A percentile compares a stretch with the other conserved stretches of the same genome.
These are phyloP conservation scores for Xylariaceae sp. DNA, from an alignment of 2,329 filamentous ascomycete species.

Conservation along the genomic window DNA sequence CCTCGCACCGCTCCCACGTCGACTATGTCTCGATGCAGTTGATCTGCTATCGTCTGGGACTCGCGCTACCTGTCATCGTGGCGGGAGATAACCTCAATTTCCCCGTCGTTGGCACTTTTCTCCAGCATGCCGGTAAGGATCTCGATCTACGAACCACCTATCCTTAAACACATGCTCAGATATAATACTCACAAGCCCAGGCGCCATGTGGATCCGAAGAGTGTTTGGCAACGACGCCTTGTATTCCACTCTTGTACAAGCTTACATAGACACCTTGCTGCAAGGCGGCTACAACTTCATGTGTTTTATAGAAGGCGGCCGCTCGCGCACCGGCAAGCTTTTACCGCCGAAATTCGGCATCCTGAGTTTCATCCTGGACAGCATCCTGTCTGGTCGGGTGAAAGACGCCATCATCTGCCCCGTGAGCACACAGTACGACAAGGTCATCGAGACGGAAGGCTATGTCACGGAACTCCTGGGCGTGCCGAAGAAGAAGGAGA, in stretches of 20 bases:
- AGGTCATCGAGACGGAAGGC: slow-evolving; percentile 95
- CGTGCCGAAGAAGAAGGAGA: slow-evolving; percentile 93
- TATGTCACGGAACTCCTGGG: slow-evolving; percentile 93
- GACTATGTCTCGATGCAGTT: slow-evolving; percentile 94
- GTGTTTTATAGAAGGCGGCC: slow-evolving; percentile 94
- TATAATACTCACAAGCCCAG: slow-evolving; percentile 17
- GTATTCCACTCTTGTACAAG: slow-evolving; percentile 88
- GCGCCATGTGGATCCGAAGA: slow-evolving; percentile 88
- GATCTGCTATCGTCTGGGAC: slow-evolving; percentile 88
- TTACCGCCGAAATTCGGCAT: slow-evolving; percentile 95
- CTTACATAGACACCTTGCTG: slow-evolving; percentile 88
- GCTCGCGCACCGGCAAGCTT: slow-evolving; percentile 89
- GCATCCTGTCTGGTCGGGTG: slow-evolving; percentile 79
- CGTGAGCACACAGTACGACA: slow-evolving; percentile 97
- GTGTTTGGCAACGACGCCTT: slow-evolving; percentile 89
- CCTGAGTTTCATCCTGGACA: slow-evolving; percentile 84
- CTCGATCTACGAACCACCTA: neutral
- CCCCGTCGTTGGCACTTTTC: slow-evolving; percentile 78
- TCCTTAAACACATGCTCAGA: neutral
- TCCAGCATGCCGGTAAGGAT: slow-evolving; percentile 75
- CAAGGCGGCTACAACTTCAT: slow-evolving; percentile 92
- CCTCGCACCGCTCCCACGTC: slow-evolving; percentile 90
- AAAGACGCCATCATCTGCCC: slow-evolving; percentile 91
- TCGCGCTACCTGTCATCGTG: slow-evolving; percentile 85
- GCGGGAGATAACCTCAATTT: slow-evolving; percentile 96